These are phyloP conservation scores for Fusarium scirpi DNA, from an alignment of 2,329 filamentous ascomycete species.

Conservation along the genomic window DNA sequence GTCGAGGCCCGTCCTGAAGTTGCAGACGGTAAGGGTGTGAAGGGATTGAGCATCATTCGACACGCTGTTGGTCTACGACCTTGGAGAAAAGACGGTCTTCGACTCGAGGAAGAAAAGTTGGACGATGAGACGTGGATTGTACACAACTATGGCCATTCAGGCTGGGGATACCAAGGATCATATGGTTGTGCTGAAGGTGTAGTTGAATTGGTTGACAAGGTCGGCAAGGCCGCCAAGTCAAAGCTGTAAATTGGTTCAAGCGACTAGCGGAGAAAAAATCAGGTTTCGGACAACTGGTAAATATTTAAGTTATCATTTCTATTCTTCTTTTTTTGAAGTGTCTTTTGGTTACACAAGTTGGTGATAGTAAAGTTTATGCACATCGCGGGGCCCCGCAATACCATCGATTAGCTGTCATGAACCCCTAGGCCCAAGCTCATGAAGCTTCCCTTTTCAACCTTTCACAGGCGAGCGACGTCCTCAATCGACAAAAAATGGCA, in stretches of 20 bases:
- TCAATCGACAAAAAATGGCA: constrained; percentile 45
- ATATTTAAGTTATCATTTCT: not conserved
- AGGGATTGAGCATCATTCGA: constrained; percentile 79
- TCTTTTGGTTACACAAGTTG: not conserved
- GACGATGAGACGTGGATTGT: constrained; percentile 74
- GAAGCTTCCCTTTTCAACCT: constrained; percentile 22
- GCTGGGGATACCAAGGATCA: constrained; percentile 78
- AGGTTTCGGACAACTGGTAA: not conserved
- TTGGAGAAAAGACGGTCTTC: constrained; percentile 76
- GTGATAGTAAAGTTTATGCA: constrained; percentile 42
- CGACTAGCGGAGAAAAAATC: not conserved
- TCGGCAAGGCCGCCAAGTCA: constrained; percentile 53
- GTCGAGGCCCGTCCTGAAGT: constrained; percentile 74
- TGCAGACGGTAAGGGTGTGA: constrained; percentile 73
- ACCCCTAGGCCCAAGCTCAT: constrained; percentile 18
- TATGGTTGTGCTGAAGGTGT: constrained; percentile 79
- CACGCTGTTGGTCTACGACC: constrained; percentile 88
- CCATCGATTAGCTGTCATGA: constrained; percentile 25
- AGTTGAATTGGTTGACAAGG: constrained; percentile 74
- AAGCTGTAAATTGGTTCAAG: constrained; percentile 43
- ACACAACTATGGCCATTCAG: constrained; percentile 84
- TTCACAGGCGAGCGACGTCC: constrained; percentile 21
- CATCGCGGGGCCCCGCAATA: constrained; percentile 38
- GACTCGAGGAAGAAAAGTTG: constrained; percentile 71
- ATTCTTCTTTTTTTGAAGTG: no score